Conservation (phyloP, 805 yeast genomes). For the Priceomyces melissophilus region DNA sequence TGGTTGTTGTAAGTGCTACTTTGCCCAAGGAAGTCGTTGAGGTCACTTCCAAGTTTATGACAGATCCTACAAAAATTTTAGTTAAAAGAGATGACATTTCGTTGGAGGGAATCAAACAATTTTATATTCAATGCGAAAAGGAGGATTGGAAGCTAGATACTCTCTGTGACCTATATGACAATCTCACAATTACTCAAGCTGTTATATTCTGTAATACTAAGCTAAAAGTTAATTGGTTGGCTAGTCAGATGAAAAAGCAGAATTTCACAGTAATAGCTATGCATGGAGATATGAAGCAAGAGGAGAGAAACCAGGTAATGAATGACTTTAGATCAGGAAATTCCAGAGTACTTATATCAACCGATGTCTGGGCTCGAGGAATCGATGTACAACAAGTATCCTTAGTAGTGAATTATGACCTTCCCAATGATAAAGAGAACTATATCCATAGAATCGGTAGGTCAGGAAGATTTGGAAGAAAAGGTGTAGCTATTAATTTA, state of each 20-base stretch:
- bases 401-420: constrained; percentile 89
- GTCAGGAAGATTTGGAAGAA: constrained; percentile 97
- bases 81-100: constrained; percentile 94
- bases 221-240: constrained; percentile 88
- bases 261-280: constrained; percentile 92
- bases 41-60: constrained; percentile 87
- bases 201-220: constrained; percentile 98
- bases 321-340: constrained; percentile 91
- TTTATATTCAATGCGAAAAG: constrained; percentile 82
- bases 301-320: constrained; percentile 93
- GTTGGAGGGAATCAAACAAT: constrained; percentile 92
- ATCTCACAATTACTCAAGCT: constrained; percentile 93
- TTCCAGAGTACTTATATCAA: constrained; percentile 89
- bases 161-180: constrained; percentile 90
- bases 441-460: constrained; percentile 97
- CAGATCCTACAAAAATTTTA: constrained; percentile 88
- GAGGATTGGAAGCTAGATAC: constrained; percentile 95
- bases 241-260: constrained; percentile 71
- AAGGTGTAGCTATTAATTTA: constrained; percentile 96
- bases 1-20: constrained; percentile 93
- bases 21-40: constrained; percentile 88
- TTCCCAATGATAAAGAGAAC: constrained; percentile 91
- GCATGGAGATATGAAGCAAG: constrained; percentile 97
- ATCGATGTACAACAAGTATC: constrained; percentile 98
- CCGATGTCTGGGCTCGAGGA: constrained; percentile 98